Base-by-base conservation (phyloP, 352 stramenopile genomes). In the Phytopythium montanum region DNA sequence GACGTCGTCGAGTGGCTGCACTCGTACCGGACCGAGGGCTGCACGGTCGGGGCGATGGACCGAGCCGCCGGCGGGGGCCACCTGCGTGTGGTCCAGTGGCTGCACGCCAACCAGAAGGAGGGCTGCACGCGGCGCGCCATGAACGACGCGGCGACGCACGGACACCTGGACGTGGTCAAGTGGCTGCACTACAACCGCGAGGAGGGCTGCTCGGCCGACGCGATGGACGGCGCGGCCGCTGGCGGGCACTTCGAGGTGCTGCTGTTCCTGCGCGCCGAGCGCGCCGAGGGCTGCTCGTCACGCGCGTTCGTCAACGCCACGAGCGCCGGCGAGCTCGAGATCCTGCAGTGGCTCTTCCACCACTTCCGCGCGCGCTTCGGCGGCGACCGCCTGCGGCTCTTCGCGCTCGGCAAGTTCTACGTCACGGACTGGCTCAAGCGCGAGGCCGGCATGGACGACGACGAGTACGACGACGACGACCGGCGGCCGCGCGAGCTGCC, bases 221-320 rank as follows among this genome's bases (percentile, higher is more conserved):
- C 70, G 10, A 79, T 79, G 61, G 68, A 79, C 55, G 55, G 59
- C 50, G 65, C 68, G 2, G 65, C 65, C 10, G 60, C 42, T 5
- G 58, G 60, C 4, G 68, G 65, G 14, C 68, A 73, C 39, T 77
- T 77, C 8, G 62, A 80, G 25, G 53, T 83, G 19, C 34, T 83
- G 52, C 54, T 69, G 53, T 74, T 72, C 64, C 63, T 79, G 18
- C 61, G 61, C 26, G 52, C 49, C 2, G 55, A 69, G 31, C 56
- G 65, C 1, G 49, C 26, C 25, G 65, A 66, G 29, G 54, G 56
- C 14, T 70, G 58, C 19, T 69, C 60, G 26, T 45, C 52, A 1
- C 65, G 67, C 21, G 72, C 72, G 2, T 75, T 77, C 34, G 69
- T 76, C 25, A 73, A 77, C 26, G 72, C 65, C 1, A 76, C 75